Base-by-base conservation (phyloP, 225 moss, liverwort and hornwort genomes). In the Pleurozium schreberi region DNA sequence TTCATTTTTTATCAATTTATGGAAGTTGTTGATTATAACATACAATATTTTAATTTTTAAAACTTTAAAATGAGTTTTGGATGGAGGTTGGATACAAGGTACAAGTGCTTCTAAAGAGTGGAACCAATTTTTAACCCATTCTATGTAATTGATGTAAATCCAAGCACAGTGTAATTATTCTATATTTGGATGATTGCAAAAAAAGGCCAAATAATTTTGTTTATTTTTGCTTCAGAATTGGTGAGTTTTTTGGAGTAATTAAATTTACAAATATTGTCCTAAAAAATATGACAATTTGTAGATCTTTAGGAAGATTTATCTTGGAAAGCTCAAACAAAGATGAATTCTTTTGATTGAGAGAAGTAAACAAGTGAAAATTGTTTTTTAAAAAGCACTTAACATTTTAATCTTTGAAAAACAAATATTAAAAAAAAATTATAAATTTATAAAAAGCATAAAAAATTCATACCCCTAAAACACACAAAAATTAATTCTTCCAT, bases 21-120 rank as follows among this genome's bases (percentile, higher is more conserved):
- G 9, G 2, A 0, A 1, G 0, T 10, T 40, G 15, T 55, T 75
- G 64, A 83, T 52, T 8, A 36, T 8, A 1, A 4, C 2, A 4
- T 75, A 34, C 43, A 45, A 7, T 11, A 83, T 75, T 55, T 18
- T 27, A 11, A 18, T 33, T 9, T 57, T 57, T 3, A 18, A 5
- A 57, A 18, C 18, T 18, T 57, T 26, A 42, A 5, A 70, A n/a
- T 68, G 68, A 22, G 3, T 5, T 70, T 33, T 42, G 33, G 22
- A 52, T 33, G 74, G n/a, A 42, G 60, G 17, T 60, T 59, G 28
- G 18, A 42, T 58, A 58, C 5, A 42, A 70, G 12, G 14, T 70
- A 42, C 3, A 4, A n/a, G 27, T 11, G 6, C 30, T 73, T 73
- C 2, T 13, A 43, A 45, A 26, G 6, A 6, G n/a, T 73, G 18